Percentiles rank a stretch among this genome's conserved stretches.
Conservation (phyloP, 306 rosid species). For the Mimosa pudica region DNA sequence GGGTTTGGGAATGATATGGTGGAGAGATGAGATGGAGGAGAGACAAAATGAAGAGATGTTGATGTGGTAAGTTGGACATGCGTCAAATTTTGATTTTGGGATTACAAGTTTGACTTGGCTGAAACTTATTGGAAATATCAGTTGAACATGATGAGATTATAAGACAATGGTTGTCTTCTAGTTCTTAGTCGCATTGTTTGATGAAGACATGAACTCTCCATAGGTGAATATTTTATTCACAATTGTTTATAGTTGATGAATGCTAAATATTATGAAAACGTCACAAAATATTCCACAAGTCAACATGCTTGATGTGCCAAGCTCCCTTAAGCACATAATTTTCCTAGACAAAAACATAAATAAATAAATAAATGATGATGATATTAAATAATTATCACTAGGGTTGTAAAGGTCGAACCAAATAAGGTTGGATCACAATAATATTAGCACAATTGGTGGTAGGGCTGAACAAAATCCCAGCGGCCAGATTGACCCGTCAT, state of each 20-base stretch:
- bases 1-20: no score
- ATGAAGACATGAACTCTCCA: slow-evolving; percentile 8
- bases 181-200: slow-evolving; percentile 3
- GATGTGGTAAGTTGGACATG: no score
- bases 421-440: no score
- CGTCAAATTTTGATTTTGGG: no score
- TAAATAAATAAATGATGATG: neutral
- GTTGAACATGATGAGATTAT: neutral
- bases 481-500: no score
- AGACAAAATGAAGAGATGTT: no score
- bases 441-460: no score
- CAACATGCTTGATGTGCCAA: neutral
- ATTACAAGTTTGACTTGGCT: neutral
- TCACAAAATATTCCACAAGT: neutral
- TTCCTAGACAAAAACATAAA: neutral
- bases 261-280: neutral
- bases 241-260: neutral
- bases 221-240: neutral
- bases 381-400: neutral
- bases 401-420: no score
- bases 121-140: neutral
- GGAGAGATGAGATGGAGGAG: no score
- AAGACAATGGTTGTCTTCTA: neutral
- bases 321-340: neutral
- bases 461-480: no score